A percentile compares a stretch with the other conserved stretches of the same genome.
Conservation (phyloP, 2,329 filamentous ascomycete genomes). For the Blastomyces gilchristii region DNA sequence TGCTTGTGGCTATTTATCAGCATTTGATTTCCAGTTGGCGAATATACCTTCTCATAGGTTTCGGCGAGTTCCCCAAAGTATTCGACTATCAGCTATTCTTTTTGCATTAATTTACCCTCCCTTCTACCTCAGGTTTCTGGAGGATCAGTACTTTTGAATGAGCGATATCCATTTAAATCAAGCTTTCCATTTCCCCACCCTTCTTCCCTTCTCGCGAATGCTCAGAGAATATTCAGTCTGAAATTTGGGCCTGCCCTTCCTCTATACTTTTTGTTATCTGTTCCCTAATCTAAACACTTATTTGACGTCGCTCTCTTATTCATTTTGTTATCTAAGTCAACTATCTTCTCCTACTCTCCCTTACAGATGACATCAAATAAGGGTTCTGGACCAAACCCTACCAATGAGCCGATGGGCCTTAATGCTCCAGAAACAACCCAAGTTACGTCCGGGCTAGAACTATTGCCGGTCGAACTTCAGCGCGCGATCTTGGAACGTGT, state of each 20-base stretch:
- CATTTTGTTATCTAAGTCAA: background rate
- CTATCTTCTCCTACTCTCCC: background rate
- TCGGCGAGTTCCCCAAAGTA: background rate
- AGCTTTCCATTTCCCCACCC: background rate
- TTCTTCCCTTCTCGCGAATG: too few species aligned
- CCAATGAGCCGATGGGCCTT: background rate
- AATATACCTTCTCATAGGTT: background rate
- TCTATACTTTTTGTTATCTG: background rate
- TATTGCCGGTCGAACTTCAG: background rate
- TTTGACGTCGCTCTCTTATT: background rate
- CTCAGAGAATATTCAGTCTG: background rate
- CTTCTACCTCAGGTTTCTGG: background rate
- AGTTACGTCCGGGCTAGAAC: background rate
- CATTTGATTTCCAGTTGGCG: background rate
- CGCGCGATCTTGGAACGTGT: background rate
- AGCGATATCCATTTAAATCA: background rate
- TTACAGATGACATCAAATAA: background rate
- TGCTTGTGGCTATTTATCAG: background rate
- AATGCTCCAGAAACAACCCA: background rate
- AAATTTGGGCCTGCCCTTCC: background rate
- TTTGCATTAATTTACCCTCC: background rate
- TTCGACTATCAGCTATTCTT: background rate
- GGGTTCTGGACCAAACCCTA: background rate
- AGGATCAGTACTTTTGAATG: background rate
- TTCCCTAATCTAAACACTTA: background rate